These are phyloP conservation scores for Tetrastigma voinierianum DNA, from an alignment of 164 flowering plant genomes.

Conservation along the genomic window DNA sequence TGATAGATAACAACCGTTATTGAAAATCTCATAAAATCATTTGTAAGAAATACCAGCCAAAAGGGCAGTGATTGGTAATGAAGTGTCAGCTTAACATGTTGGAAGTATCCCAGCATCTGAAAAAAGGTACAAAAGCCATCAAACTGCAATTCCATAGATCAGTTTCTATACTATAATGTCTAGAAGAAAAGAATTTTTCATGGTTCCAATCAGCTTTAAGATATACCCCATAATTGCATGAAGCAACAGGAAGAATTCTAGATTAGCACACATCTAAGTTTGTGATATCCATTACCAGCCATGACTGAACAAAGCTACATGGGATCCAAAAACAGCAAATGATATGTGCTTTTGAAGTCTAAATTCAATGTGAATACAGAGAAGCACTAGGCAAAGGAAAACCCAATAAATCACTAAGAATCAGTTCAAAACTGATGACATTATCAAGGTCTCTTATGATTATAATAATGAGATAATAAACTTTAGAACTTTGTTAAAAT, in stretches of 20 bases:
- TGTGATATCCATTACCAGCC: not conserved
- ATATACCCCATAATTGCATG: not conserved
- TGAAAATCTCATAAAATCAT: not conserved
- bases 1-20: not conserved
- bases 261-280: not conserved
- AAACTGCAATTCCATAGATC: conserved; percentile 5
- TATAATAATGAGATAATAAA: no score
- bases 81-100: conserved; percentile 67
- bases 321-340: not conserved
- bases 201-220: not conserved
- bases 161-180: not conserved
- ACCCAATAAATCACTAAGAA: no score
- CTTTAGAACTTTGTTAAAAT: no score
- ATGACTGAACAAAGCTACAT: not conserved
- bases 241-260: not conserved
- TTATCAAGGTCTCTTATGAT: no score
- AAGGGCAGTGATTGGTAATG: conserved; percentile 77
- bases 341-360: no score
- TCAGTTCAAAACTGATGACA: no score
- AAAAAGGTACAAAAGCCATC: conserved; percentile 13
- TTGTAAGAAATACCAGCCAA: conserved; percentile 77
- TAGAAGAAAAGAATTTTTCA: not conserved
- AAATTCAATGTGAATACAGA: no score
- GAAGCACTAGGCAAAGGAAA: no score
- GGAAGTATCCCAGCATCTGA: conserved; percentile 96